Percentiles rank a stretch among this genome's conserved stretches.
Evolutionary conservation across 1,139 yeast genomes (phyloP).

Genomic region (Pichia sp.): DNA sequence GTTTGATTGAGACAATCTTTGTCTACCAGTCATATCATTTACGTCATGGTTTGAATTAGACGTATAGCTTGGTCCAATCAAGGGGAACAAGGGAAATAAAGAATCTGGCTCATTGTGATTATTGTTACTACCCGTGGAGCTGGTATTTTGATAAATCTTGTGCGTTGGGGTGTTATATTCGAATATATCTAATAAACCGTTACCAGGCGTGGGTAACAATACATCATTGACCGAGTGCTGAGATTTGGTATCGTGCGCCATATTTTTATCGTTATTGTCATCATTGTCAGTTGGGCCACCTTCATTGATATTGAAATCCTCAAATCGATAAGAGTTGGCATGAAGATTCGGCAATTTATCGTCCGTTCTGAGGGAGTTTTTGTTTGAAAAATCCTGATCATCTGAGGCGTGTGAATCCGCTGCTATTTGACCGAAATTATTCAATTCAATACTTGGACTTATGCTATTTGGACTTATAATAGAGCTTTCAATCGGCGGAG

Average conservation of each 20-base stretch:
- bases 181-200: slow-evolving; percentile 34
- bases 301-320: no score
- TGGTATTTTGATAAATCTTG: not conserved
- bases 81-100: slow-evolving; percentile 45
- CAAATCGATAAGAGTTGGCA: no score
- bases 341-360: not conserved
- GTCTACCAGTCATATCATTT: slow-evolving; percentile 1
- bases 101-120: slow-evolving; percentile 18
- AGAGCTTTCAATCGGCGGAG: slow-evolving; percentile 2
- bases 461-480: slow-evolving; percentile 6
- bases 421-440: no score
- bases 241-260: not conserved
- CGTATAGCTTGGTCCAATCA: slow-evolving; percentile 35
- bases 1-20: slow-evolving; percentile 15
- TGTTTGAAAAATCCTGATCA: no score
- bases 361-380: not conserved
- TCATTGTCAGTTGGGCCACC: not conserved
- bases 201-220: slow-evolving; percentile 28
- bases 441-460: slow-evolving; percentile 1
- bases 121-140: not conserved
- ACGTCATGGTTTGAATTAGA: slow-evolving; percentile 9
- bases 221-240: slow-evolving; percentile 16
- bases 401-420: no score
- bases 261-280: not conserved
- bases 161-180: slow-evolving; percentile 11